Percentiles rank a stretch among this genome's conserved stretches.
Evolutionary conservation across 768 basidiomycete species (phyloP).

Genomic region (Dioszegia crocea): DNA sequence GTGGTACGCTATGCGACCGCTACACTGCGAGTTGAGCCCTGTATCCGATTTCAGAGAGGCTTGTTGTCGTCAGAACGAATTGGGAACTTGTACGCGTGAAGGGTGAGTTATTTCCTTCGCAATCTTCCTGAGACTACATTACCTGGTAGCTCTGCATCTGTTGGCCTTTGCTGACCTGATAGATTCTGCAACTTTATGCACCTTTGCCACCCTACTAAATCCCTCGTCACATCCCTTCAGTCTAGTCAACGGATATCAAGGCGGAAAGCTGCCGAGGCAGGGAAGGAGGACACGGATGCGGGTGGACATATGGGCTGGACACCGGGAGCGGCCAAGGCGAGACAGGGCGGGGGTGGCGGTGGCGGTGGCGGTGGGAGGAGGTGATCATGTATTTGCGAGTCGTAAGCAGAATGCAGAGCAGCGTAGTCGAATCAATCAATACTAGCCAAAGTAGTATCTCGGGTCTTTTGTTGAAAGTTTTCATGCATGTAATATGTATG

Average conservation of each 20-base stretch:
- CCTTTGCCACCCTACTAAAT: conserved; percentile 77
- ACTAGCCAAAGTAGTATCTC: no score
- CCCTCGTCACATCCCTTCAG: conserved; percentile 71
- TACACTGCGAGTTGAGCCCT: conserved; percentile 95
- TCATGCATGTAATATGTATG: no score
- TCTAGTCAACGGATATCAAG: conserved; percentile 67
- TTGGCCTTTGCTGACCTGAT: not conserved
- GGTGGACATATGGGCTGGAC: conserved; percentile 36
- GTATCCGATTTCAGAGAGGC: conserved; percentile 99
- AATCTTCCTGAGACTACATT: no score
- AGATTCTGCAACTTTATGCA: conserved; percentile 99
- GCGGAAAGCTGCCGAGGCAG: conserved; percentile 20
- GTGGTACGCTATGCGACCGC: conserved; percentile 95
- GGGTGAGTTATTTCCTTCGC: conserved; percentile 42
- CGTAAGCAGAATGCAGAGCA: no score
- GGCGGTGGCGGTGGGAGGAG: conserved; percentile 7
- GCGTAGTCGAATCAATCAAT: no score
- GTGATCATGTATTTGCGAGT: no score
- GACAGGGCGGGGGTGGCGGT: conserved; percentile 15
- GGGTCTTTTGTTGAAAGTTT: no score
- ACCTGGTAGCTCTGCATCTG: no score
- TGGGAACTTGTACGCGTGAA: conserved; percentile 95
- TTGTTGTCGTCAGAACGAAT: conserved; percentile 97
- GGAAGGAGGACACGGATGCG: conserved; percentile 11
- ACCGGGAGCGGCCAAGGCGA: conserved; percentile 26